These are phyloP conservation scores for Erysimum cheiranthoides DNA, from an alignment of 345 rosid genomes.

Conservation along the genomic window DNA sequence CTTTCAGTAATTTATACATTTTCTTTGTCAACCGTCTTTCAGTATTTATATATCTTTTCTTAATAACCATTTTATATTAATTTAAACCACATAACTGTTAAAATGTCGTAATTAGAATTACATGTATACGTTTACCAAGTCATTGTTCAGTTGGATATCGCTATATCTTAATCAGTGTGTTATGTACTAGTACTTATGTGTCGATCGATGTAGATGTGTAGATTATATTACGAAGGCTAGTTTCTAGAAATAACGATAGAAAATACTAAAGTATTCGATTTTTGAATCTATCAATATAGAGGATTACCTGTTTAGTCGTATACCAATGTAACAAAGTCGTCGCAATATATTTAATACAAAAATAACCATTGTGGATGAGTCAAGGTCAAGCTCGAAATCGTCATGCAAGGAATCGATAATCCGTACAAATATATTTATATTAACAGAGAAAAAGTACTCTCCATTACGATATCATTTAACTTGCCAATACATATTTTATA, in stretches of 20 bases:
- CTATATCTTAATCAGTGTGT: neutral
- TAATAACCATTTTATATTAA: neutral
- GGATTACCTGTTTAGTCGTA: neutral
- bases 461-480: no score
- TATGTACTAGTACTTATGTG: neutral
- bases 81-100: neutral
- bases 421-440: neutral
- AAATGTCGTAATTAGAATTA: neutral
- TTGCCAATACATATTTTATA: no score
- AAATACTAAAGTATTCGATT: neutral
- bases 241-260: neutral
- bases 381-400: slow-evolving; percentile 1
- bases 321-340: slow-evolving; percentile 6
- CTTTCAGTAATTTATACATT: neutral
- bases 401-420: neutral
- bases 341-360: neutral
- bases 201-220: neutral
- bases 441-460: neutral
- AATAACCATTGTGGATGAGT: neutral
- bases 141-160: slow-evolving; percentile 1
- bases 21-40: neutral
- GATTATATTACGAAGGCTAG: neutral
- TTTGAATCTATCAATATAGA: neutral
- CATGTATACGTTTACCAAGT: neutral
- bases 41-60: neutral